Conservation (phyloP, 768 basidiomycete species). For the Lactarius quietus region DNA sequence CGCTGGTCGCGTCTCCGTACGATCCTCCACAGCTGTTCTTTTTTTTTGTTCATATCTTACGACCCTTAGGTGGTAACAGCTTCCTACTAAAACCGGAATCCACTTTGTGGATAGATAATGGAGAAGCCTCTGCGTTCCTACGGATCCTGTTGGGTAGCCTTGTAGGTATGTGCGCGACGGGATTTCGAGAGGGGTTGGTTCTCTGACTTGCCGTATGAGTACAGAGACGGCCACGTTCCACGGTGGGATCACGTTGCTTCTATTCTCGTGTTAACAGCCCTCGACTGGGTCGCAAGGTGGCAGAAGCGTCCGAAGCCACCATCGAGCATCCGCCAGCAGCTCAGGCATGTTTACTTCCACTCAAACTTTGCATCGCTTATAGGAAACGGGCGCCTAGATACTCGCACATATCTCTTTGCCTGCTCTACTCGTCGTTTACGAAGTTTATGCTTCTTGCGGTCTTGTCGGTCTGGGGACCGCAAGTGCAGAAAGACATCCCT, state of each 20-base stretch:
- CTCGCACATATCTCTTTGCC: slow-evolving; percentile 70
- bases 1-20: slow-evolving; percentile 71
- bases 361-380: neutral
- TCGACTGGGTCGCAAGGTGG: slow-evolving; percentile 37
- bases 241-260: slow-evolving; percentile 57
- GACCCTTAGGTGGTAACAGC: neutral
- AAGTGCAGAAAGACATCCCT: slow-evolving; percentile 28
- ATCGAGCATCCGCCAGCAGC: slow-evolving; percentile 20
- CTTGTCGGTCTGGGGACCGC: slow-evolving; percentile 74
- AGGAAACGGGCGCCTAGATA: slow-evolving; percentile 40
- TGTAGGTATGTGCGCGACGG: slow-evolving; percentile 43
- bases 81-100: slow-evolving; percentile 5
- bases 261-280: slow-evolving; percentile 45
- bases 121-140: slow-evolving; percentile 49
- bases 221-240: slow-evolving; percentile 78
- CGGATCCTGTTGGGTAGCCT: slow-evolving; percentile 63
- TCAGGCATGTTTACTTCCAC: slow-evolving; percentile 8
- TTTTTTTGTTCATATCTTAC: slow-evolving; percentile 1
- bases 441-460: slow-evolving; percentile 82
- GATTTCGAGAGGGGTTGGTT: slow-evolving; percentile 1
- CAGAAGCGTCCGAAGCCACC: slow-evolving; percentile 16
- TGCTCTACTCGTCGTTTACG: slow-evolving; percentile 80
- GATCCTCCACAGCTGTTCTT: slow-evolving; percentile 17
- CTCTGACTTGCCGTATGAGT: neutral
- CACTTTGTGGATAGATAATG: slow-evolving; percentile 43